Evolutionary conservation across 2,329 filamentous ascomycete species (phyloP).

Genomic region (Ceratocystiopsis minuta): DNA sequence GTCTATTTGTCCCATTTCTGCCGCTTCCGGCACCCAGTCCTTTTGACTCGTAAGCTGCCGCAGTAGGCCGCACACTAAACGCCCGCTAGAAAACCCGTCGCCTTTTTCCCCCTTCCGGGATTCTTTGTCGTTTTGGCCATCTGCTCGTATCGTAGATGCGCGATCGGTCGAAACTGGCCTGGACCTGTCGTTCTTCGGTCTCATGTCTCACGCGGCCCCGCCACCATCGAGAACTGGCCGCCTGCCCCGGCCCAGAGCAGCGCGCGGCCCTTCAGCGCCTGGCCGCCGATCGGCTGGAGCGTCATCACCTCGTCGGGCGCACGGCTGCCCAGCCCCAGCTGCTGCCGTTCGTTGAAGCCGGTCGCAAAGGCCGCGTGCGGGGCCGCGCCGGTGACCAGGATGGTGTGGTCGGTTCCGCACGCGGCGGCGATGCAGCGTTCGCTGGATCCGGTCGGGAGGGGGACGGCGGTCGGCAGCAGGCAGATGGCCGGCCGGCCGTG

Average conservation of each 20-base stretch:
- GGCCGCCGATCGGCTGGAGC: neutral
- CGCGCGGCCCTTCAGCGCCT: slow-evolving; percentile 19
- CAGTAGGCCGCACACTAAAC: too few relatives aligned
- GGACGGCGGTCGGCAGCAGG: slow-evolving; percentile 35
- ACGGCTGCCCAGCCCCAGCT: slow-evolving; percentile 30
- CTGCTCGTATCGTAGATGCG: too few relatives aligned
- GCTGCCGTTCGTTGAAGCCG: slow-evolving; percentile 41
- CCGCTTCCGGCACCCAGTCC: too few relatives aligned
- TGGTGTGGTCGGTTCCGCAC: neutral
- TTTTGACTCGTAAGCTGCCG: too few relatives aligned
- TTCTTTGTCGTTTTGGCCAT: too few relatives aligned
- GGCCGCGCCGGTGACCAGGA: slow-evolving; percentile 17
- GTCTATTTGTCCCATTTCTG: too few relatives aligned
- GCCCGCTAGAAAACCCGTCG: too few relatives aligned
- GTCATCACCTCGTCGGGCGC: slow-evolving; percentile 31
- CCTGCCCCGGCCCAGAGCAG: slow-evolving; percentile 45
- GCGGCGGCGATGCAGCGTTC: neutral
- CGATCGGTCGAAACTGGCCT: too few relatives aligned
- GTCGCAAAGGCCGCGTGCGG: slow-evolving; percentile 32
- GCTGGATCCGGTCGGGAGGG: slow-evolving; percentile 22
- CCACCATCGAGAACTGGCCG: slow-evolving; percentile 32
- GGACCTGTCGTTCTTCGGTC: too few relatives aligned
- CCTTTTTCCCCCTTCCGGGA: too few relatives aligned
- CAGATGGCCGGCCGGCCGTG: slow-evolving; percentile 42
- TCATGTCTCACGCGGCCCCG: slow-evolving; percentile 7